Base-by-base conservation (phyloP, 225 moss, liverwort and hornwort species). In the Physcomitrellopsis africana region DNA sequence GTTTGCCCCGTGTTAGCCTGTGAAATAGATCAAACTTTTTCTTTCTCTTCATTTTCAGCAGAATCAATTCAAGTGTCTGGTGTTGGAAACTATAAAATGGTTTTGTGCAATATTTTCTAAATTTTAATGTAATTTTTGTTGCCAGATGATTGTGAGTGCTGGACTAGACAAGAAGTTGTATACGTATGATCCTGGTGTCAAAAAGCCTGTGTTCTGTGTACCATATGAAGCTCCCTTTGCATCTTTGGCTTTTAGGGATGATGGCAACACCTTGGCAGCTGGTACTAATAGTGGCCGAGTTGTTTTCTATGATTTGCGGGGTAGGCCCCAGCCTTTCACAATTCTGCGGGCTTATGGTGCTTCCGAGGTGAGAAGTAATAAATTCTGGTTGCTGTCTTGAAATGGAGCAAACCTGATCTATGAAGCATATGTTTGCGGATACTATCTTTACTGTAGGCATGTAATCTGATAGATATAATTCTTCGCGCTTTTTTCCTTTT, bases 151-250 rank as follows among this genome's bases (percentile, higher is more conserved):
- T 82, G 93, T 99, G 72, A 99, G 99, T 80, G 95, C 88, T 67
- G 99, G 99, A 59, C 81, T 99, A 73, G 99, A 99, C 87, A 99
- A 99, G 82, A 99, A 99, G 81, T 74, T 99, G 65, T 99, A 99
- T 79, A 93, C 89, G 15, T 95, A 92, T 69, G 95, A 99, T 73
- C 85, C 94, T 68, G 93, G 92, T 72, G 75, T 86, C 18, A 95
- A 93, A 78, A 99, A 99, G 74, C 95, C 93, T 71, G 92, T 95
- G 55, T 95, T 93, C 79, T 93, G 90, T 81, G 85, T 95, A 20
- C 92, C 99, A 69, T 95, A 90, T 74, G 95, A 99, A 74, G 93
- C 95, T 65, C 99, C 99, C 37, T 99, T 99, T 80, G 93, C 95
- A 61, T 94, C 99, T 54, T 82, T 99, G 77, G 99, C 93, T 51